Percentiles rank a stretch among this genome's conserved stretches.
These are phyloP conservation scores for Fusarium verrucosum DNA, from an alignment of 2,329 filamentous ascomycete genomes.

Conservation along the genomic window DNA sequence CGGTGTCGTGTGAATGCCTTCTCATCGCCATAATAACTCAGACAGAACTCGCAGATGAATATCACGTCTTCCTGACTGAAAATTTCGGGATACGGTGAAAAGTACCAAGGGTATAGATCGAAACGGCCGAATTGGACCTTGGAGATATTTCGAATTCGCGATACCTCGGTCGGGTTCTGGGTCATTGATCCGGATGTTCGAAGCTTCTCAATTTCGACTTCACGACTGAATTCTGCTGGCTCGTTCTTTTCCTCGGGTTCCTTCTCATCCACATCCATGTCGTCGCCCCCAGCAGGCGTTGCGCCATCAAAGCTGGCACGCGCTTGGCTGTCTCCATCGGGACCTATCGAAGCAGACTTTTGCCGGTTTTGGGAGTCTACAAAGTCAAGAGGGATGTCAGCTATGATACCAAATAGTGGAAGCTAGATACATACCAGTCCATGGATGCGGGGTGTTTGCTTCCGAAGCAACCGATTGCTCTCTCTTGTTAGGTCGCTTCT, in stretches of 20 bases:
- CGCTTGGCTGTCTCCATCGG: slow-evolving; percentile 57
- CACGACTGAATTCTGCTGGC: slow-evolving; percentile 72
- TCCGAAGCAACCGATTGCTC: slow-evolving; percentile 66
- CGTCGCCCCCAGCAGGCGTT: slow-evolving; percentile 58
- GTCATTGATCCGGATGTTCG: slow-evolving; percentile 97
- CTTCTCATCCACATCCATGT: slow-evolving; percentile 65
- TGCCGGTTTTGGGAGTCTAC: slow-evolving; percentile 58
- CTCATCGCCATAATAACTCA: slow-evolving; percentile 86
- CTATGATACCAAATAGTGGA: neutral
- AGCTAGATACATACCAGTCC: slow-evolving; percentile 49
- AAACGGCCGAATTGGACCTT: slow-evolving; percentile 93
- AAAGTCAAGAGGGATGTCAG: slow-evolving; percentile 50
- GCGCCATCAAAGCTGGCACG: slow-evolving; percentile 55
- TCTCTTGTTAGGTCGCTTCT: slow-evolving; percentile 64
- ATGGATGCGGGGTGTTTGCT: slow-evolving; percentile 63
- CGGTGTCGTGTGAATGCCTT: slow-evolving; percentile 88
- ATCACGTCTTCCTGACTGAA: slow-evolving; percentile 91
- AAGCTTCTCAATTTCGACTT: slow-evolving; percentile 96
- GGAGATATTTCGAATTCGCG: slow-evolving; percentile 92
- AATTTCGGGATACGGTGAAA: slow-evolving; percentile 91
- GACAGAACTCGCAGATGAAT: slow-evolving; percentile 97
- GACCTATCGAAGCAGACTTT: slow-evolving; percentile 55
- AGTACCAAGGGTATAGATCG: slow-evolving; percentile 98
- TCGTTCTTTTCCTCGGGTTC: slow-evolving; percentile 58
- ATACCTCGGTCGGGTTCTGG: slow-evolving; percentile 96